These are phyloP conservation scores for Monosporascus sp. DNA, from an alignment of 2,329 filamentous ascomycete species.

Conservation along the genomic window DNA sequence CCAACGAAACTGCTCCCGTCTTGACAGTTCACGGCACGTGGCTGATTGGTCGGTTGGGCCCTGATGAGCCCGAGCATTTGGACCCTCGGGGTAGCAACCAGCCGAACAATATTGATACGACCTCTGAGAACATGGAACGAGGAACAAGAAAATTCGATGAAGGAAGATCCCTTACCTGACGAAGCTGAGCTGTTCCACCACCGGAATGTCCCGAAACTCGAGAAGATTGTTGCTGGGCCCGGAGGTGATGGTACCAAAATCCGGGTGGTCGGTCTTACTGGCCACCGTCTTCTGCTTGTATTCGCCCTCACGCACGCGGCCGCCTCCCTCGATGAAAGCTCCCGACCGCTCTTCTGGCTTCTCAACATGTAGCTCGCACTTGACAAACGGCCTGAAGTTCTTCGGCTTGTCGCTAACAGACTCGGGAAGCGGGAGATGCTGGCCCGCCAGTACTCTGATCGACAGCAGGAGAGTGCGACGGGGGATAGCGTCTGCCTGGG, in stretches of 20 bases:
- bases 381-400: slow-evolving; percentile 67
- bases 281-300: slow-evolving; percentile 56
- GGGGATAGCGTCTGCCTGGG: slow-evolving; percentile 39
- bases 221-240: slow-evolving; percentile 40
- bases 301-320: slow-evolving; percentile 47
- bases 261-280: slow-evolving; percentile 54
- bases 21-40: slow-evolving; percentile 11
- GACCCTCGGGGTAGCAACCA: slow-evolving; percentile 12
- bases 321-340: slow-evolving; percentile 30
- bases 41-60: slow-evolving; percentile 10
- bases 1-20: slow-evolving; percentile 15
- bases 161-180: slow-evolving; percentile 51
- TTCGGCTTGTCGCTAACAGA: slow-evolving; percentile 42
- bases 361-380: slow-evolving; percentile 76
- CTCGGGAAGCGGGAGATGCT: slow-evolving; percentile 60
- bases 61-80: slow-evolving; percentile 10
- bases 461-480: slow-evolving; percentile 57
- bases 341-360: slow-evolving; percentile 37
- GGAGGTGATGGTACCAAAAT: slow-evolving; percentile 44
- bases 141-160: slow-evolving; percentile 2
- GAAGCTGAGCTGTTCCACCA: slow-evolving; percentile 67
- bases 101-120: slow-evolving; percentile 4
- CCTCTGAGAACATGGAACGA: slow-evolving; percentile 4
- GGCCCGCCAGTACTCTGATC: slow-evolving; percentile 71
- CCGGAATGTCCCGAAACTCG: slow-evolving; percentile 50